Percentiles rank a stretch among this genome's conserved stretches.
These are phyloP conservation scores for Kluyveromyces marxianus DNA, from an alignment of 1,139 yeast genomes.

Conservation along the genomic window DNA sequence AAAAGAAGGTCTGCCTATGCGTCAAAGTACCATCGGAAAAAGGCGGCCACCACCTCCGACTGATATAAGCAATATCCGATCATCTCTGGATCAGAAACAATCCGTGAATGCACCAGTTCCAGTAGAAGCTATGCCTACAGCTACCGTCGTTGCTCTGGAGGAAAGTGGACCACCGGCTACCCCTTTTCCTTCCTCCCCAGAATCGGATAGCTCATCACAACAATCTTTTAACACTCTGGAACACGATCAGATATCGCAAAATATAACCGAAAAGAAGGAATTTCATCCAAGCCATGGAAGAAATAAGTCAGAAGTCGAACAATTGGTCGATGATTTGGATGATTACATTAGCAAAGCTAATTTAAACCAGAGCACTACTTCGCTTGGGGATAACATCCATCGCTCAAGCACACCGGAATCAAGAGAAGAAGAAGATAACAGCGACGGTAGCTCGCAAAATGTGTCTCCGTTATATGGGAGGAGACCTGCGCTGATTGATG, in stretches of 20 bases:
- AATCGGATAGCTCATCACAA: not conserved
- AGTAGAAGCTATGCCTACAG: not conserved
- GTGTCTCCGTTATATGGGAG: constrained; percentile 1
- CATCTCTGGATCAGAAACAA: not conserved
- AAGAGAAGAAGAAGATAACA: not conserved
- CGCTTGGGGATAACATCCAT: not conserved
- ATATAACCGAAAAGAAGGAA: not conserved
- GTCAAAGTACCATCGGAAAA: constrained; percentile 4
- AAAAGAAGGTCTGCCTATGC: not conserved
- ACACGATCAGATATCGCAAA: not conserved
- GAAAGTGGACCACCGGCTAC: not conserved
- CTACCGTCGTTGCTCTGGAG: not conserved
- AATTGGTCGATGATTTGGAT: constrained; percentile 29
- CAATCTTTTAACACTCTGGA: not conserved
- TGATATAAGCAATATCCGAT: constrained; percentile 5
- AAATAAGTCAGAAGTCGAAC: constrained; percentile 29
- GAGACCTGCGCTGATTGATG: not conserved
- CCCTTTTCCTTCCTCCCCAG: not conserved
- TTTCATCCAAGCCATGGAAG: constrained; percentile 19
- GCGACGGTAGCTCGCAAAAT: constrained; percentile 3
- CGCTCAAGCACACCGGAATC: not conserved
- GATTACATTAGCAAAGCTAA: constrained; percentile 15
- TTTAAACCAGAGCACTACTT: not conserved
- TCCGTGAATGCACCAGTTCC: not conserved
- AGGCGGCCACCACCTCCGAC: constrained; percentile 17